These are phyloP conservation scores for Penicillium ochrochloron DNA, from an alignment of 495 filamentous ascomycete species.

Conservation along the genomic window DNA sequence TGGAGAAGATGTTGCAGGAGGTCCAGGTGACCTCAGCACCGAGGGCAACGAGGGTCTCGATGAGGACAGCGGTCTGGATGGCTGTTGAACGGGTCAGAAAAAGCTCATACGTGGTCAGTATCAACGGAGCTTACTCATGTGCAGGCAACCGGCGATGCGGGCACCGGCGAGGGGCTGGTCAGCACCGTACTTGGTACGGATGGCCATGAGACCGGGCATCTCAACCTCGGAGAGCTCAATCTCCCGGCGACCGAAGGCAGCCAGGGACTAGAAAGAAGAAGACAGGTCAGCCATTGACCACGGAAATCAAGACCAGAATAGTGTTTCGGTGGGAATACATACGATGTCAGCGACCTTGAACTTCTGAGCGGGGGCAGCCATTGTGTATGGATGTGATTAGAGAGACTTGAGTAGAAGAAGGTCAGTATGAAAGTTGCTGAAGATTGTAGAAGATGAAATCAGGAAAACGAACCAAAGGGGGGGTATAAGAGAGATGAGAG, in stretches of 20 bases:
- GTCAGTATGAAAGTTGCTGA: slow-evolving; percentile 15
- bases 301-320: slow-evolving; percentile 1
- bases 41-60: slow-evolving; percentile 91
- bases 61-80: slow-evolving; percentile 98
- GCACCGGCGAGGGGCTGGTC: slow-evolving; percentile 94
- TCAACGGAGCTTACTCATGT: slow-evolving; percentile 77
- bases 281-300: slow-evolving; percentile 27
- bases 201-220: slow-evolving; percentile 97
- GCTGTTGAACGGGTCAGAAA: slow-evolving; percentile 51
- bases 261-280: slow-evolving; percentile 64
- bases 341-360: slow-evolving; percentile 98
- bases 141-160: slow-evolving; percentile 94
- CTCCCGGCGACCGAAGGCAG: slow-evolving; percentile 98
- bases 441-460: background rate
- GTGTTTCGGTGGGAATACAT: slow-evolving; percentile 36
- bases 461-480: slow-evolving; percentile 14
- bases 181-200: slow-evolving; percentile 82
- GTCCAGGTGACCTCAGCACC: slow-evolving; percentile 98
- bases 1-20: slow-evolving; percentile 98
- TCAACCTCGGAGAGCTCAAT: slow-evolving; percentile 99
- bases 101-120: slow-evolving; percentile 7
- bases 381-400: slow-evolving; percentile 30
- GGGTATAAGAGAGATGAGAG: slow-evolving; percentile 15
- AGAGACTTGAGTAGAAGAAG: slow-evolving; percentile 16
- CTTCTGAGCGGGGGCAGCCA: slow-evolving; percentile 81